phyloP scores from a whole-genome alignment of 2,329 filamentous ascomycete species.

The Stagonosporopsis vannaccii region DNA sequence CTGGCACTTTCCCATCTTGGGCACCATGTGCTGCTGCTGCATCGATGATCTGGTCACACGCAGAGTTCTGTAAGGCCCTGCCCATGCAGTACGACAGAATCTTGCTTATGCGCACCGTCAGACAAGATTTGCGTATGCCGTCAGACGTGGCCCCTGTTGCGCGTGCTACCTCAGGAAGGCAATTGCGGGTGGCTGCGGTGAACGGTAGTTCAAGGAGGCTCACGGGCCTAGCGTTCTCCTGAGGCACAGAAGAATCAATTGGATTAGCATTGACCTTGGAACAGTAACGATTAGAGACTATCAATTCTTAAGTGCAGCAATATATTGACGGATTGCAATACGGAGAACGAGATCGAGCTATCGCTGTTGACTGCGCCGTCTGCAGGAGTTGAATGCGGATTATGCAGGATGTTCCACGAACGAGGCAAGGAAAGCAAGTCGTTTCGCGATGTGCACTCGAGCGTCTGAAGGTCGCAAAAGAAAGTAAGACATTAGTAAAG shows the following conservation, averaged over 20 bases:
- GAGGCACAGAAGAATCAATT: background rate
- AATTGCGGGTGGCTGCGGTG: constrained; percentile 8
- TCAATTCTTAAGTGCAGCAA: background rate
- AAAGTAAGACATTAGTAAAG: constrained; percentile 14
- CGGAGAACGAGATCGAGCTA: background rate
- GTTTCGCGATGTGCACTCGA: constrained; percentile 17
- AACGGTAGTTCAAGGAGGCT: background rate
- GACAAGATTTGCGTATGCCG: background rate
- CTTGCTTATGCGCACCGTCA: constrained; percentile 9
- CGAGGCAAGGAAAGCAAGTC: constrained; percentile 10
- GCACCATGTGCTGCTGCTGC: constrained; percentile 6
- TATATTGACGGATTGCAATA: background rate
- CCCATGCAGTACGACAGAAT: constrained; percentile 11
- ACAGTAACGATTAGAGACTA: background rate
- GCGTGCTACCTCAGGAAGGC: constrained; percentile 3
- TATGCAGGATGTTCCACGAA: constrained; percentile 18
- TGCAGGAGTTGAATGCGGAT: background rate
- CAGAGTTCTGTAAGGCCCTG: constrained; percentile 6
- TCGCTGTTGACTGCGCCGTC: constrained; percentile 6
- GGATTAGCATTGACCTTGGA: background rate
- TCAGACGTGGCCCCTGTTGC: background rate
- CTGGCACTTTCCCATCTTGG: constrained; percentile 16
- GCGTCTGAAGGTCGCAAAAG: constrained; percentile 9
- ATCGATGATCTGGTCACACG: constrained; percentile 12
- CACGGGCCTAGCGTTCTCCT: constrained; percentile 15